Evolutionary conservation across 495 filamentous ascomycete species (phyloP).

Genomic region (Aspergillus hancockii): DNA sequence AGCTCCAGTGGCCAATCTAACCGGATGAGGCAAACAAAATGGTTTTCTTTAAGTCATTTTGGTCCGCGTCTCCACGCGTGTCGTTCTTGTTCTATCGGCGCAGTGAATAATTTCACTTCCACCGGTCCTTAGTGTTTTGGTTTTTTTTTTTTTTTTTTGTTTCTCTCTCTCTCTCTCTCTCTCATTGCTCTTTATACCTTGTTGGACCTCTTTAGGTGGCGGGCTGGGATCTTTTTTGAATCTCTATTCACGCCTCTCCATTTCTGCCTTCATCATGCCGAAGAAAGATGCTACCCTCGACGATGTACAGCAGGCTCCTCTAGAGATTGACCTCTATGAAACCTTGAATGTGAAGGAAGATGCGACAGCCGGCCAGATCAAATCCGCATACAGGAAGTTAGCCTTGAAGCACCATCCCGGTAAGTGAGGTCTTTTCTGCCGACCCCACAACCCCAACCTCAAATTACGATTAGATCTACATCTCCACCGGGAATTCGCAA

Average conservation of each 20-base stretch:
- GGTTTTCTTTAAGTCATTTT: background rate
- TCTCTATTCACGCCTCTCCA: background rate
- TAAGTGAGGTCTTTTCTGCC: conserved; percentile 38
- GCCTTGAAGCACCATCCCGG: conserved; percentile 90
- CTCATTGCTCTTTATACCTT: background rate
- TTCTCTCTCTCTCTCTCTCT: background rate
- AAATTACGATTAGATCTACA: background rate
- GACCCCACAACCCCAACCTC: background rate
- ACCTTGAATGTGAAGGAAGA: conserved; percentile 71
- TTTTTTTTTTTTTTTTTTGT: conserved; percentile 3
- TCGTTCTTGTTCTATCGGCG: too few relatives aligned
- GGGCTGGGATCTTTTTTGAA: background rate
- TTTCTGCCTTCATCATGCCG: conserved; percentile 9
- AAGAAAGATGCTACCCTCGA: conserved; percentile 15
- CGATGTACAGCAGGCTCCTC: conserved; percentile 43
- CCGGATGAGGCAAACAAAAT: conserved; percentile 1
- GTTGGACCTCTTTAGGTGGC: background rate
- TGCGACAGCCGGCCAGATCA: conserved; percentile 78
- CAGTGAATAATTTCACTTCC: background rate
- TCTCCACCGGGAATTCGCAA: background rate
- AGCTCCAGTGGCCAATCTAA: background rate
- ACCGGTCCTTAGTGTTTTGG: conserved; percentile 3
- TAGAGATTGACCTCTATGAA: conserved; percentile 80
- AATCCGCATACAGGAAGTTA: conserved; percentile 91
- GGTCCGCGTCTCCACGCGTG: background rate